phyloP scores from a whole-genome alignment of 2,329 filamentous ascomycete species.

The Aspergillus persii region DNA sequence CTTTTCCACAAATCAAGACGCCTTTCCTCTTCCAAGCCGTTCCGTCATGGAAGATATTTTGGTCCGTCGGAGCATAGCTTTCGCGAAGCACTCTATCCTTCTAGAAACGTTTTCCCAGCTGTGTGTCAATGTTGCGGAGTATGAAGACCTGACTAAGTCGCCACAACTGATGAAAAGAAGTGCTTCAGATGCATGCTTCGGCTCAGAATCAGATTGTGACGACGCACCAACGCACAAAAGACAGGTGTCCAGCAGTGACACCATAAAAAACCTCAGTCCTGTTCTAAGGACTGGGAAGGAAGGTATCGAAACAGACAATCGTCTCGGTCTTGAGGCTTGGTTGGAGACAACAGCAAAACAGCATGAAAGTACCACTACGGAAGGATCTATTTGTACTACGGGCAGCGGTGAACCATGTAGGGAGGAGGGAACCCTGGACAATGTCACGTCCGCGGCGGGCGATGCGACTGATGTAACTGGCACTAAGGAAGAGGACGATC shows the following conservation, averaged over 20 bases:
- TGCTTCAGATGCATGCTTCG: constrained; percentile 27
- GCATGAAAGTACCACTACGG: background rate
- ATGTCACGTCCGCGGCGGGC: background rate
- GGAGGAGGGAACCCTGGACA: background rate
- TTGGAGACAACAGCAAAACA: background rate
- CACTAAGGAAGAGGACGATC: background rate
- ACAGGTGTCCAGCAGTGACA: background rate
- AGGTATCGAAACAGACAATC: background rate
- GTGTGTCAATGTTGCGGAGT: background rate
- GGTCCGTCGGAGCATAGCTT: background rate
- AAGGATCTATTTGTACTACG: background rate
- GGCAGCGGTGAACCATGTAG: background rate
- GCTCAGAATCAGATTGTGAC: constrained; percentile 25
- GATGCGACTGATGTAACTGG: background rate
- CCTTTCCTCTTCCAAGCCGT: background rate
- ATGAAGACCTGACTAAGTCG: background rate
- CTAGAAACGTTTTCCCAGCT: background rate
- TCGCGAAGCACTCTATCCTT: background rate
- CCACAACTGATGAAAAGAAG: constrained; percentile 25
- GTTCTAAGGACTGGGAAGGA: background rate
- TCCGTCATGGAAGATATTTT: background rate
- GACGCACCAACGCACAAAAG: constrained; percentile 3
- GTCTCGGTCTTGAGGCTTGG: background rate
- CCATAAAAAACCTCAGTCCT: background rate
- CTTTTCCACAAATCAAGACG: background rate